Evolutionary conservation across 1,139 yeast species (phyloP), one percentile per base, ranked within the genome.

Genomic region (Maudiozyma humilis): DNA sequence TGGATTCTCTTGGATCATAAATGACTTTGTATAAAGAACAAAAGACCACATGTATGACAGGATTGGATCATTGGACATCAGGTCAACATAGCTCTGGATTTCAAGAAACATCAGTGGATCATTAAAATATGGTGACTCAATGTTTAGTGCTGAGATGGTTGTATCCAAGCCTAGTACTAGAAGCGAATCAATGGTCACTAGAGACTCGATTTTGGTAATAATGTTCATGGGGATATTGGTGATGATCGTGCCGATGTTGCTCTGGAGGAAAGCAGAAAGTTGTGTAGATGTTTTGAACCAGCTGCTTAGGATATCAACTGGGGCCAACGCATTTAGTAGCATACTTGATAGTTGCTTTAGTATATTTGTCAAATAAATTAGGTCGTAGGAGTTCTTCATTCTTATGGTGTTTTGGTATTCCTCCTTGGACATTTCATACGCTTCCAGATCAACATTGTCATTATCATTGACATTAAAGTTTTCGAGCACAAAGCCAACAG

Each of bases 1-100:
- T 8, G 68, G 64, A 30, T 55, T 50, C 43, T 74, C 79, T 44
- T 73, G 73, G 13, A 76, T 59, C 25, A 76, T 61, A 36, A 72
- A 66, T 3, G 73, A 68, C 48, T 81, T 78, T 43, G 81, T 68
- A 51, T 78, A 78, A 7, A 82, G 58, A 4, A 81, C 64, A 17
- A 84, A 74, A 12, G 86, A 76, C 95, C 95, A 87, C 29, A 79
- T 74, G 53, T 83, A 82, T 41, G 76, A 61, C 1, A 80, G 65
- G 3, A 82, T 66, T 0, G 86, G 64, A 47, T 77, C 75, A 1
- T 64, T 18, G 4, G 43, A 51, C 10, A 66, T 60, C 14, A 70
- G 62, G 3, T 69, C 52, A 16, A 72, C 51, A 2, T 53, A 47
- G 4, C 55, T 57, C 53, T 72, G 75, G 19, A 77, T 67, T 42